Evolutionary conservation across 208 protist species (phyloP).

Genomic region (Histomonas meleagridis): DNA sequence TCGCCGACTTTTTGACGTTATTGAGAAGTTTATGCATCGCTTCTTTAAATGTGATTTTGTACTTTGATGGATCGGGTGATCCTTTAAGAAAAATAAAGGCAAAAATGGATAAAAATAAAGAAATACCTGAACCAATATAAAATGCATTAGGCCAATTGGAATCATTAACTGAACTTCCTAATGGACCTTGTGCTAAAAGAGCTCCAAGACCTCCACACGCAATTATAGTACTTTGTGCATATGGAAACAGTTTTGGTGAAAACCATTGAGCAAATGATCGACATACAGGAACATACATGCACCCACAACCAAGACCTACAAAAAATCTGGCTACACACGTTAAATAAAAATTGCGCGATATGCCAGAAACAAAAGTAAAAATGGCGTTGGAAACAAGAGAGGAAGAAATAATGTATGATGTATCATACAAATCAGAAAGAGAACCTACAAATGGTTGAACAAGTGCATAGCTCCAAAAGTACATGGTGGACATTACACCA

Average conservation of each 20-base stretch:
- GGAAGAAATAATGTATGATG: background rate
- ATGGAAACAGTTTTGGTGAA: background rate
- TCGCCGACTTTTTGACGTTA: too few relatives aligned
- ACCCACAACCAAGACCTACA: background rate
- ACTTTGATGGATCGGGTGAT: too few relatives aligned
- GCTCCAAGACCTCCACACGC: background rate
- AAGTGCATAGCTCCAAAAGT: background rate
- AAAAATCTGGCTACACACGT: background rate
- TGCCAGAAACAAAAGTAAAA: background rate
- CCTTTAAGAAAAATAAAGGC: too few relatives aligned
- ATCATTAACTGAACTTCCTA: too few relatives aligned
- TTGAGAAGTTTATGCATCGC: too few relatives aligned
- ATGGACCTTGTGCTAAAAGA: background rate
- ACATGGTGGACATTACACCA: background rate
- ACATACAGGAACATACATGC: background rate
- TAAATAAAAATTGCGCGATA: background rate
- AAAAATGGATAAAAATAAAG: too few relatives aligned
- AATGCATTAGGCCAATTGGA: too few relatives aligned
- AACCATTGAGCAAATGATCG: background rate
- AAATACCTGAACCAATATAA: too few relatives aligned
- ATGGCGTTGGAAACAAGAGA: background rate
- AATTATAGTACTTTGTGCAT: background rate
- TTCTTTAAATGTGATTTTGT: too few relatives aligned
- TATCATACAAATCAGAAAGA: background rate
- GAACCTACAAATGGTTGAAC: background rate